These are phyloP conservation scores for Pestalotiopsis sp. DNA, from an alignment of 2,329 filamentous ascomycete genomes.

Conservation along the genomic window DNA sequence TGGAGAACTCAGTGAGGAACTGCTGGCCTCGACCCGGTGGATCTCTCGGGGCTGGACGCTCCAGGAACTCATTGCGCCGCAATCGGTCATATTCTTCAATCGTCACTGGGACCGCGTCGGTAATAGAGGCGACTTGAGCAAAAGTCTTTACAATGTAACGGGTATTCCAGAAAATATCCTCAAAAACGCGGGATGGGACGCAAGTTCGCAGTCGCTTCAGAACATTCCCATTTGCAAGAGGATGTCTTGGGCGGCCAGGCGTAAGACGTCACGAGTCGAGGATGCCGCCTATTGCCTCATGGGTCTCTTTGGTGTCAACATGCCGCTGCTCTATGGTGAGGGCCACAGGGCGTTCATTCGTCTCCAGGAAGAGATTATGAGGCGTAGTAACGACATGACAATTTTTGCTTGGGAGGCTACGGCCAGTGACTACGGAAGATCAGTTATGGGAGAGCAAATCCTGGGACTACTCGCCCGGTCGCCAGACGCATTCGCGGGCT, in stretches of 20 bases:
- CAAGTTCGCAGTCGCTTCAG: background rate
- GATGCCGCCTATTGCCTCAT: background rate
- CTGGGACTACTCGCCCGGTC: background rate
- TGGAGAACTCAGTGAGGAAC: background rate
- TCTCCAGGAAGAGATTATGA: background rate
- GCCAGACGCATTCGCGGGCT: background rate
- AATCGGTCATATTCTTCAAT: conserved; percentile 12
- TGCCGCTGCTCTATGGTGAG: background rate
- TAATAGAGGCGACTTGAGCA: background rate
- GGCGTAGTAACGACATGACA: background rate
- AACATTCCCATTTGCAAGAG: background rate
- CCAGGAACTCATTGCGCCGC: conserved; percentile 8
- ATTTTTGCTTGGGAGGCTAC: background rate
- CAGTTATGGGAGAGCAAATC: background rate
- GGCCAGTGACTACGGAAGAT: too few relatives aligned
- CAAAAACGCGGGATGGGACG: background rate
- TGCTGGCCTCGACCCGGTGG: background rate
- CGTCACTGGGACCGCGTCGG: background rate
- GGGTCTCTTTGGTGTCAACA: background rate
- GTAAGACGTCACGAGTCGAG: background rate
- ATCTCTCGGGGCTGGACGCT: conserved; percentile 11
- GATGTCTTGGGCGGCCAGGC: background rate
- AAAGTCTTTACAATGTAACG: background rate
- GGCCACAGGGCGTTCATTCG: background rate
- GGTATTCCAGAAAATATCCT: background rate